Evolutionary conservation across 1,284 basidiomycete species (phyloP).

Genomic region (Cerrena zonata): DNA sequence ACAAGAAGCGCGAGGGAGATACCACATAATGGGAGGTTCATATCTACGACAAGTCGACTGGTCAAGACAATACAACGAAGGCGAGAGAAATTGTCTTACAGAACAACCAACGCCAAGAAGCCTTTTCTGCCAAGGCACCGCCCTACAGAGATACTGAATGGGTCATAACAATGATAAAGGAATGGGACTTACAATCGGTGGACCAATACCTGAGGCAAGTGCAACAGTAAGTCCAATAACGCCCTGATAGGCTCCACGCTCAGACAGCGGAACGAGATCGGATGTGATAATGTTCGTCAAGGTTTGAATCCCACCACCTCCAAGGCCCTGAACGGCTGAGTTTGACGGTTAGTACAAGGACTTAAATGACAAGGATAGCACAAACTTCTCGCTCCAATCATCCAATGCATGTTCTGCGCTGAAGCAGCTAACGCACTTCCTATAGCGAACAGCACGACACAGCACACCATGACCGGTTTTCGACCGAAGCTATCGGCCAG

Average conservation of each 20-base stretch:
- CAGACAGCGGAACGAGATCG: slow-evolving; percentile 32
- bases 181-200: slow-evolving; percentile 26
- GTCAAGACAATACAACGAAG: not conserved
- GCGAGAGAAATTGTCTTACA: slow-evolving; percentile 13
- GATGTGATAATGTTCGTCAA: slow-evolving; percentile 32
- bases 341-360: not conserved
- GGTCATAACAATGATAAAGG: slow-evolving; percentile 3
- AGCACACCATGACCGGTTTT: slow-evolving; percentile 18
- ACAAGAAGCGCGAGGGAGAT: slow-evolving; percentile 29
- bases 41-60: slow-evolving; percentile 12
- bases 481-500: slow-evolving; percentile 25
- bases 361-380: not conserved
- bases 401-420: slow-evolving; percentile 16
- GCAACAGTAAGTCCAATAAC: slow-evolving; percentile 30
- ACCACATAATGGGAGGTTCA: slow-evolving; percentile 34
- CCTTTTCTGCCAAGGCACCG: slow-evolving; percentile 17
- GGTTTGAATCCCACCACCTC: slow-evolving; percentile 33
- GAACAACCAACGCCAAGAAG: slow-evolving; percentile 26
- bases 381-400: slow-evolving; percentile 15
- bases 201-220: slow-evolving; percentile 29
- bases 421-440: slow-evolving; percentile 14
- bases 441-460: slow-evolving; percentile 16
- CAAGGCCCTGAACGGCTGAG: slow-evolving; percentile 33
- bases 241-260: slow-evolving; percentile 34
- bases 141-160: slow-evolving; percentile 10